phyloP scores from a whole-genome alignment of 331 rosid genomes.

The Arachis monticola region DNA sequence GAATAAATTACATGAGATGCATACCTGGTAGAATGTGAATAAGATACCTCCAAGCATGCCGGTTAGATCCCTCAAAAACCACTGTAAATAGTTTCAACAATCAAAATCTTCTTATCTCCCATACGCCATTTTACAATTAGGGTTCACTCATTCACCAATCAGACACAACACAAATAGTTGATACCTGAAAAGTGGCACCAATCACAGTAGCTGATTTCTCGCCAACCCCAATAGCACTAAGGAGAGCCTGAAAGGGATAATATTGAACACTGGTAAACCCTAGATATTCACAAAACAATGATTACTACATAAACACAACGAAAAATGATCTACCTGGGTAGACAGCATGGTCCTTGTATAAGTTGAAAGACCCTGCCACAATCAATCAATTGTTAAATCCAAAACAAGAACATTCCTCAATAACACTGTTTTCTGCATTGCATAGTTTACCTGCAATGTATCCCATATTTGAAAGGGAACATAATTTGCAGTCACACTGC shows the following conservation, averaged over 20 bases:
- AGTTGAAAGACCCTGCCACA: constrained; percentile 84
- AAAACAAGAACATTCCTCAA: neutral
- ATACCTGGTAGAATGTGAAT: constrained; percentile 95
- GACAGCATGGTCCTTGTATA: constrained; percentile 98
- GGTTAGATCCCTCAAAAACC: constrained; percentile 97
- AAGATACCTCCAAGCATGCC: constrained; percentile 99
- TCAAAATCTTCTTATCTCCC: constrained; percentile 34
- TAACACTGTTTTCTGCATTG: neutral
- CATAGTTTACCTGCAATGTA: constrained; percentile 70
- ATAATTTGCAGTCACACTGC: constrained; percentile 94
- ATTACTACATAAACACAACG: neutral
- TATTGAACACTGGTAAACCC: constrained; percentile 26
- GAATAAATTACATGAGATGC: constrained; percentile 16
- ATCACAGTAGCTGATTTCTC: constrained; percentile 96
- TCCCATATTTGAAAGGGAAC: constrained; percentile 96
- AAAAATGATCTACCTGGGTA: constrained; percentile 72
- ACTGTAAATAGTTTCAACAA: constrained; percentile 64
- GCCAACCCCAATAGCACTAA: constrained; percentile 95
- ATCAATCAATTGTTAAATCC: constrained; percentile 27
- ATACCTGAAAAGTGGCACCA: constrained; percentile 98
- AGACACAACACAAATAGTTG: constrained; percentile 19
- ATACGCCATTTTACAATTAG: constrained; percentile 2
- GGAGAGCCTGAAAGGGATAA: constrained; percentile 70
- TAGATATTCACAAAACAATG: neutral
- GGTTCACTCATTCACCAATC: constrained; percentile 13